Evolutionary conservation across 164 flowering plant genomes (phyloP).

Genomic region (Vitis labrusca): DNA sequence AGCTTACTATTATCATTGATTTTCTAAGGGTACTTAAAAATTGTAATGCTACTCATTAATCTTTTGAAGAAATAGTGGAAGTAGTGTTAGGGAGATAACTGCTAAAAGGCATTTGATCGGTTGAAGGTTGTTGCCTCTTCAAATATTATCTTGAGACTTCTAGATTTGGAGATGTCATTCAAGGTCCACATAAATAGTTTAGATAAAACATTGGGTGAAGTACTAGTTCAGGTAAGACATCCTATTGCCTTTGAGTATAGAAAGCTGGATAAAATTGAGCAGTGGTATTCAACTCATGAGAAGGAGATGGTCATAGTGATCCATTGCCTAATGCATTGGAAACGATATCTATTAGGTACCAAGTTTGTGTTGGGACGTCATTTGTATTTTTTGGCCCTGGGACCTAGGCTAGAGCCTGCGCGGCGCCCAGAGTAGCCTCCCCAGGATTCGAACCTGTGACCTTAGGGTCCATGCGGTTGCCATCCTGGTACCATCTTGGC

Average conservation of each 20-base stretch:
- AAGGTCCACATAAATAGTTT: not conserved
- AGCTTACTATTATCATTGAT: not conserved
- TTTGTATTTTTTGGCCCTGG: too few species aligned
- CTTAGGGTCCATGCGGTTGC: too few species aligned
- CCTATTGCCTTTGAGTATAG: not conserved
- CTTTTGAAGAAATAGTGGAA: not conserved
- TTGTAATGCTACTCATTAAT: not conserved
- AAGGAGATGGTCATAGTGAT: not conserved
- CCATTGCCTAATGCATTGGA: not conserved
- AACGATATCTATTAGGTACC: not conserved
- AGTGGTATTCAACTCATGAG: too few species aligned
- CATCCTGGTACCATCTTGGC: too few species aligned
- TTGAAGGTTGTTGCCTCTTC: not conserved
- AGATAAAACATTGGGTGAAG: not conserved
- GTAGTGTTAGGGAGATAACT: not conserved
- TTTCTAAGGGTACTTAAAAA: not conserved
- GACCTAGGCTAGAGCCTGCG: too few species aligned
- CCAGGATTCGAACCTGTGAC: too few species aligned
- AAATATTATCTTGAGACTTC: not conserved
- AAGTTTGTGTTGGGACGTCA: too few species aligned
- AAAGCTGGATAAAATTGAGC: not conserved
- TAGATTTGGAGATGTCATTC: not conserved
- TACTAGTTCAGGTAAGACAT: not conserved
- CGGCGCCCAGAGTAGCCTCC: too few species aligned
- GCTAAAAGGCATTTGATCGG: slow-evolving; percentile 3